Evolutionary conservation across 1,284 basidiomycete species (phyloP), one percentile per base, ranked within the genome.

Genomic region (Melampsora americana): DNA sequence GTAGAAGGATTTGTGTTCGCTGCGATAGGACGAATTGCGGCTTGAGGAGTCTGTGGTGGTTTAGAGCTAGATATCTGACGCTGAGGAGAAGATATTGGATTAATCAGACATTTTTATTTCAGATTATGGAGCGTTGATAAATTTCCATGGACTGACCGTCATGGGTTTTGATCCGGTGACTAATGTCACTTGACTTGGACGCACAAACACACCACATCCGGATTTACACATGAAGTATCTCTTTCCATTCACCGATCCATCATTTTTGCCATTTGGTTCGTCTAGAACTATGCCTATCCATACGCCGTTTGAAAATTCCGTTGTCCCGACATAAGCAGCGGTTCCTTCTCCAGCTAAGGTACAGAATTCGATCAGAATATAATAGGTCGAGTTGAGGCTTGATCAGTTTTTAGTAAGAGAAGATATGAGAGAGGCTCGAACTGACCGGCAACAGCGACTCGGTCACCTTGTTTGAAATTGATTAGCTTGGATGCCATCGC

Each of bases 201-300:
- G 86, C 5, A 98, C 90, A 83, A 99, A 99, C 56, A 98, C 90
- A 62, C 96, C 96, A 83, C 92, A 86, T 48, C 86, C 86, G 69
- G 87, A 85, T 79, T 87, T 86, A 84, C 93, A 95, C 20, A 86
- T 86, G 83, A 99, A 99, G 85, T 99, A 99, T 9, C 84, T 80
- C 76, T 90, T 86, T 35, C 91, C 94, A 66, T 90, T 86, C 0
- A 99, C 92, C 0, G 89, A 87, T 1, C 96, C 96, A 81, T 99
- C 91, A 85, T 99, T 99, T 89, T 98, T 98, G 53, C 96, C 96
- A 61, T 89, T 90, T 4, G 87, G 79, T 71, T 35, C 44, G 11
- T 56, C 42, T 0, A 77, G 48, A 35, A 77, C 61, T 26, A 99
- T 89, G 18, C 96, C 96, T 77, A 97, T 87, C 96, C 96, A 99